Base-by-base conservation (phyloP, 768 basidiomycete species). In the Austroboletus eburneus region DNA sequence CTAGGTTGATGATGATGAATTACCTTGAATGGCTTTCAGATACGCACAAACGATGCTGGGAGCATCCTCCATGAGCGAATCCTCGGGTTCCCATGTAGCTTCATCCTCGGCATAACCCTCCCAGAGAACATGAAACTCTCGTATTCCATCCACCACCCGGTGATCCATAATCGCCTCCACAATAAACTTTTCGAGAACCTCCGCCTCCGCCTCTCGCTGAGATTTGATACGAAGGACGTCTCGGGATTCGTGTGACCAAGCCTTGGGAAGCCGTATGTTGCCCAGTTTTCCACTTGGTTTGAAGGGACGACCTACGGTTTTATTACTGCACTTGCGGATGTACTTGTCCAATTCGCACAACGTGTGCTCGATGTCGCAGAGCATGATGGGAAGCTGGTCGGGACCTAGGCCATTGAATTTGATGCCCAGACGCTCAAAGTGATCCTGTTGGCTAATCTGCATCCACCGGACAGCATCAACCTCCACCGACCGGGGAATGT, bases 291-390 rank as follows among this genome's bases (percentile, higher is more conserved):
- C 52, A 9, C 63, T 61, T 5, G 71, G 55, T 10, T 52, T 57
- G 53, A 75, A 83, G 0, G 48, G 45, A 12, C 71, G 69, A 36
- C 77, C 70, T 20, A 44, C 46, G 18, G 60, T 54, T 36, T 57
- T 67, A 9, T 53, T 30, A 24, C n/a, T 29, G 29, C 56, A 65
- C 47, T 54, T 59, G 38, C 87, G 82, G 34, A 79, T 71, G 57
- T 89, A 90, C 58, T 89, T 87, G 67, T 88, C 85, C 37, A 84
- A 72, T 60, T 91, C 88, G 66, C 88, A 91, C 14, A 90, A 66
- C 1, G 81, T 72, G 60, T 91, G 88, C 67, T 91, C 88, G 43
- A 90, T 69, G 60, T 91, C 88, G 30, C 80, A 78, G 40, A 87
- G 67, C 54, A 75, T 72, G 72, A 85, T 78, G 7, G 77, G 76